These are phyloP conservation scores for Neurospora sublineolata DNA, from an alignment of 495 filamentous ascomycete species.

Conservation along the genomic window DNA sequence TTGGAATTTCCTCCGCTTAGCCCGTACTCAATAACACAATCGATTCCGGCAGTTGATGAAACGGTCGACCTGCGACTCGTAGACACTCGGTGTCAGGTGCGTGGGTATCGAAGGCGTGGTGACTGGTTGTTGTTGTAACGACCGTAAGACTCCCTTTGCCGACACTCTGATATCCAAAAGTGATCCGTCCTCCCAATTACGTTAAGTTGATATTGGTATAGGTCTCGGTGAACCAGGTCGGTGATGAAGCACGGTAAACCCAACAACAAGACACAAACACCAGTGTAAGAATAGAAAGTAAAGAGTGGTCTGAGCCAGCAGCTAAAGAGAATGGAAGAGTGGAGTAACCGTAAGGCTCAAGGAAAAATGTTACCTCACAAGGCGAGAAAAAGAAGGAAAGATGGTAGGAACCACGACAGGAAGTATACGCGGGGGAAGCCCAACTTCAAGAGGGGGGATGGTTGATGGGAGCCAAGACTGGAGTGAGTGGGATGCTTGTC, in stretches of 20 bases:
- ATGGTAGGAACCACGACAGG: slow-evolving; percentile 6
- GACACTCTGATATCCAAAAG: neutral
- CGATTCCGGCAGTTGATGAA: slow-evolving; percentile 16
- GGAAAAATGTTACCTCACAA: slow-evolving; percentile 19
- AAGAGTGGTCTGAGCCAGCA: slow-evolving; percentile 51
- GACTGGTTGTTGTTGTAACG: neutral
- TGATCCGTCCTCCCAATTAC: neutral
- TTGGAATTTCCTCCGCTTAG: slow-evolving; percentile 8
- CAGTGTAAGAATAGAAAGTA: slow-evolving; percentile 22
- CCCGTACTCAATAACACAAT: slow-evolving; percentile 7
- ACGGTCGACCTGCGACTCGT: slow-evolving; percentile 44
- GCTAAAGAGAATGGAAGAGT: slow-evolving; percentile 30
- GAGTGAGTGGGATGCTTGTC: neutral
- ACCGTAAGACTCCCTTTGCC: neutral
- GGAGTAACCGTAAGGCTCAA: neutral
- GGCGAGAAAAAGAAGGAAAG: slow-evolving; percentile 12
- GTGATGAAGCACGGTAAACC: neutral
- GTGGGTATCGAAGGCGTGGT: neutral
- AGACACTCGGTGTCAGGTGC: neutral
- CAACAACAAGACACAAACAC: slow-evolving; percentile 2
- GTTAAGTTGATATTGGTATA: neutral
- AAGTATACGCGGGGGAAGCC: slow-evolving; percentile 29
- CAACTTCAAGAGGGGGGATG: neutral
- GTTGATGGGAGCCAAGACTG: neutral
- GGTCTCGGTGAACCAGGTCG: neutral